Percentiles rank a stretch among this genome's conserved stretches.
These are phyloP conservation scores for Acidiella bohemica DNA, from an alignment of 495 filamentous ascomycete genomes.

Conservation along the genomic window DNA sequence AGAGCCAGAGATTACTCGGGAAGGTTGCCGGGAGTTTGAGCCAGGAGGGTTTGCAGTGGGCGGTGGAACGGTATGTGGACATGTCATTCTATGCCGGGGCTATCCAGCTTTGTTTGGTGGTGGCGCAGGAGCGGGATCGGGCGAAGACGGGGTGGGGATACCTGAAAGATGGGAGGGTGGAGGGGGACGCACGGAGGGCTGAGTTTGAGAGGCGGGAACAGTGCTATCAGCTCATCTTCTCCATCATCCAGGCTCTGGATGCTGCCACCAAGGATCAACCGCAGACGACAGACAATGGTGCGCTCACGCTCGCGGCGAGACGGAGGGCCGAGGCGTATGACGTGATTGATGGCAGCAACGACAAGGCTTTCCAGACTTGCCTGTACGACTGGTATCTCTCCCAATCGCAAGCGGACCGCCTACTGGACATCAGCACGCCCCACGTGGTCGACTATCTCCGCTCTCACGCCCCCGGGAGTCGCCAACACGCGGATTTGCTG, in stretches of 20 bases:
- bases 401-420: conserved; percentile 65
- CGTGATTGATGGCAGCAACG: conserved; percentile 68
- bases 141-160: conserved; percentile 70
- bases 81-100: conserved; percentile 90
- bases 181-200: conserved; percentile 51
- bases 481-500: conserved; percentile 74
- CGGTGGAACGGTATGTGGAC: conserved; percentile 59
- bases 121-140: conserved; percentile 68
- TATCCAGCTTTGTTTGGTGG: conserved; percentile 72
- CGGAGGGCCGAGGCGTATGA: conserved; percentile 76
- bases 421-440: conserved; percentile 68
- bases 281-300: conserved; percentile 63
- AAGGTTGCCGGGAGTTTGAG: conserved; percentile 71
- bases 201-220: conserved; percentile 56
- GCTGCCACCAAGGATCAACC: conserved; percentile 47
- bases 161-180: conserved; percentile 48
- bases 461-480: conserved; percentile 50
- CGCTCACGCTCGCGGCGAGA: conserved; percentile 55
- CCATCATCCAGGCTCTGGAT: conserved; percentile 65
- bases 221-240: conserved; percentile 74
- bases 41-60: conserved; percentile 63
- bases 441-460: conserved; percentile 80
- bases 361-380: conserved; percentile 86
- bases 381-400: conserved; percentile 94
- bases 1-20: conserved; percentile 76